phyloP scores from a whole-genome alignment of 768 basidiomycete species.

The Heimioporus sp. region DNA sequence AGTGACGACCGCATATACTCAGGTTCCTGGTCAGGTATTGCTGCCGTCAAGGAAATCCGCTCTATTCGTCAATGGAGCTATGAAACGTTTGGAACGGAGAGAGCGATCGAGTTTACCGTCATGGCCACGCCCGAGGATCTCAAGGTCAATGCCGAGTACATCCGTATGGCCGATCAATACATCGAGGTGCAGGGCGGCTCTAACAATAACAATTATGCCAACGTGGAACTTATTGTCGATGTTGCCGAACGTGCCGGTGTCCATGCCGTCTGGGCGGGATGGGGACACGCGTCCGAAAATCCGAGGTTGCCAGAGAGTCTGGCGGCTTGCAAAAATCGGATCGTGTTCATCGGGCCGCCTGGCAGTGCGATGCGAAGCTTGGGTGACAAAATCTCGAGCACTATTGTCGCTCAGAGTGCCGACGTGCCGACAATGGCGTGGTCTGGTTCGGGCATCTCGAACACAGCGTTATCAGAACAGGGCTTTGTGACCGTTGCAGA shows the following conservation, averaged over 20 bases:
- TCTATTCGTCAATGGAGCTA: conserved; percentile 99
- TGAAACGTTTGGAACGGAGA: conserved; percentile 96
- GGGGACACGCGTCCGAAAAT: conserved; percentile 99
- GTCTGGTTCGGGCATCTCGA: conserved; percentile 93
- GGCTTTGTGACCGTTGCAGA: conserved; percentile 97
- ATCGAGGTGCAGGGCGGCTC: conserved; percentile 98
- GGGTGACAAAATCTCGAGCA: conserved; percentile 99
- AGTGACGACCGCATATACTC: conserved; percentile 20
- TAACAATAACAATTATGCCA: conserved; percentile 99
- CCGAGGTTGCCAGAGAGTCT: conserved; percentile 94
- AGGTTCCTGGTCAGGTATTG: conserved; percentile 66
- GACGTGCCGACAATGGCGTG: conserved; percentile 98
- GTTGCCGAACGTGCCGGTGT: conserved; percentile 96
- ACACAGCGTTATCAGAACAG: conserved; percentile 77
- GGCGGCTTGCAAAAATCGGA: conserved; percentile 88
- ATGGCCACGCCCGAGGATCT: conserved; percentile 99
- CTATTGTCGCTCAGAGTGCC: conserved; percentile 97
- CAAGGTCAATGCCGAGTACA: conserved; percentile 99
- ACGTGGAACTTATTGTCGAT: conserved; percentile 98
- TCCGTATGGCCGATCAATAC: conserved; percentile 99
- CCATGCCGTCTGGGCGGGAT: conserved; percentile 99
- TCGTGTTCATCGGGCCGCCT: conserved; percentile 98
- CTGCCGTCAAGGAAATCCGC: conserved; percentile 98
- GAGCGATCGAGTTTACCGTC: conserved; percentile 96
- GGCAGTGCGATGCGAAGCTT: conserved; percentile 98